These are phyloP conservation scores for Aspergillus sp. DNA, from an alignment of 2,329 filamentous ascomycete genomes.

Conservation along the genomic window DNA sequence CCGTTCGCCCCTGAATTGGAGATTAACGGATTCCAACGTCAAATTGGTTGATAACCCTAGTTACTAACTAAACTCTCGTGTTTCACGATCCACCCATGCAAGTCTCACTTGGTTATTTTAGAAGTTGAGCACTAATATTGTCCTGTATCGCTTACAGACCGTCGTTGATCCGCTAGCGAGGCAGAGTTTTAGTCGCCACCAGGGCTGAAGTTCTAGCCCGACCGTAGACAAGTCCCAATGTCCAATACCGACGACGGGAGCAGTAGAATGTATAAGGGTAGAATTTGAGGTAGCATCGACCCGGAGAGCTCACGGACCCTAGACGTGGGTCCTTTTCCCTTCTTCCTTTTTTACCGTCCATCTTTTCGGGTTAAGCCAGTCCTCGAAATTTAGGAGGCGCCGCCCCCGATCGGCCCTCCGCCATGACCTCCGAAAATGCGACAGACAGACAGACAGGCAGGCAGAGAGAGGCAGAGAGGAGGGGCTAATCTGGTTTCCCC, in stretches of 20 bases:
- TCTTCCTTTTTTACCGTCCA: background rate
- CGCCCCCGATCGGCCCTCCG: background rate
- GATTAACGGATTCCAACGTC: background rate
- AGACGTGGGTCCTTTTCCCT: background rate
- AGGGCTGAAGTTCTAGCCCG: background rate
- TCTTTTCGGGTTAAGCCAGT: background rate
- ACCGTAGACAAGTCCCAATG: background rate
- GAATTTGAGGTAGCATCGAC: background rate
- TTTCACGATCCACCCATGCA: background rate
- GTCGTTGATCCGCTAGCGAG: background rate
- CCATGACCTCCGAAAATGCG: background rate
- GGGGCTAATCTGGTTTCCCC: background rate
- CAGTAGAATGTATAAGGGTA: background rate
- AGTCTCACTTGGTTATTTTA: background rate
- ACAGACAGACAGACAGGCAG: too few species aligned
- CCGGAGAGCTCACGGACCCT: background rate
- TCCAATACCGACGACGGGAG: background rate
- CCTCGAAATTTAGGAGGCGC: background rate
- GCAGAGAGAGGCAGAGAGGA: background rate
- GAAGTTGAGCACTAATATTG: too few species aligned
- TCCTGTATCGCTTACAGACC: background rate
- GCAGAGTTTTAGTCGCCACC: slow-evolving; percentile 5
- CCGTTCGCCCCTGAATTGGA: background rate
- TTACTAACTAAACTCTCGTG: background rate
- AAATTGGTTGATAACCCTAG: background rate